Evolutionary conservation across 768 basidiomycete species (phyloP).

Genomic region (Kwoniella heveanensis): DNA sequence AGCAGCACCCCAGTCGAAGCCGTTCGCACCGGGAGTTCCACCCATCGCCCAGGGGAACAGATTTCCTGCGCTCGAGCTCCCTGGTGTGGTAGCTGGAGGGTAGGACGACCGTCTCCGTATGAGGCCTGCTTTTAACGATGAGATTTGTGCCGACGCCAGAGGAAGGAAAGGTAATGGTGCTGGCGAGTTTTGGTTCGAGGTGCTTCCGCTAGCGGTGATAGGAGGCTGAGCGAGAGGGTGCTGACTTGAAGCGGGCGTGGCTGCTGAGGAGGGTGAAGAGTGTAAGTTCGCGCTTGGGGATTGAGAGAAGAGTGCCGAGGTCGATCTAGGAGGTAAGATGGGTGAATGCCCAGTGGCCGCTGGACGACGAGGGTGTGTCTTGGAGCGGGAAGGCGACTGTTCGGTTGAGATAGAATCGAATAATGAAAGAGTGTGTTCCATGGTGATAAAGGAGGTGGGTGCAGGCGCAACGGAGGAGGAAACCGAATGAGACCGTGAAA

Average conservation of each 20-base stretch:
- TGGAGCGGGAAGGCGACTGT: constrained; percentile 12
- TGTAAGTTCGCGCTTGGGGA: not conserved
- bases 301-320: not conserved
- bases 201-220: constrained; percentile 11
- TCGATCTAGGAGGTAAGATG: not conserved
- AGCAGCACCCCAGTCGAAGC: constrained; percentile 17
- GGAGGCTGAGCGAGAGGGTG: constrained; percentile 28
- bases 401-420: not conserved
- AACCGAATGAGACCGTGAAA: too few species aligned
- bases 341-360: constrained; percentile 5
- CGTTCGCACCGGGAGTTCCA: constrained; percentile 22
- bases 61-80: constrained; percentile 12
- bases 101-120: constrained; percentile 39
- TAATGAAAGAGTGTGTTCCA: not conserved
- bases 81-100: constrained; percentile 30
- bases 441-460: constrained; percentile 4
- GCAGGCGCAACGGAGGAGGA: too few species aligned
- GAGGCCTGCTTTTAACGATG: constrained; percentile 19
- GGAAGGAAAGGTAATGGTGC: constrained; percentile 24
- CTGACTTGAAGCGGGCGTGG: constrained; percentile 12
- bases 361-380: constrained; percentile 9
- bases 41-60: constrained; percentile 25
- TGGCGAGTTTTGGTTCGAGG: constrained; percentile 2
- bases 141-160: constrained; percentile 23
- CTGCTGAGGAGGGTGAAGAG: constrained; percentile 11